A percentile compares a stretch with the other conserved stretches of the same genome.
phyloP scores from a whole-genome alignment of 2,329 filamentous ascomycete genomes.

The Aquanectria penicillioides region DNA sequence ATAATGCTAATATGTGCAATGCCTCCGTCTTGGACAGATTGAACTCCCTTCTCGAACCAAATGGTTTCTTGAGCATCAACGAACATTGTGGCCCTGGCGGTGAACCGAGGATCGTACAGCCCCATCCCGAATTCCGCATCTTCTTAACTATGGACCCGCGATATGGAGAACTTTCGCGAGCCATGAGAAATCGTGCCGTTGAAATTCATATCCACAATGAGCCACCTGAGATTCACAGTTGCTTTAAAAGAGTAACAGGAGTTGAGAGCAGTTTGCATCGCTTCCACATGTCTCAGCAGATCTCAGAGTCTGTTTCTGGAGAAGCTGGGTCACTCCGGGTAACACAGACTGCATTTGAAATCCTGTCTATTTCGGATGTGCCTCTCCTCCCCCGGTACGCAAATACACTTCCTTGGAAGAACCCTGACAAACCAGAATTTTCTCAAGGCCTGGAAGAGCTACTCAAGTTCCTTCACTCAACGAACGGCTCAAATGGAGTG shows the following conservation, averaged over 20 bases:
- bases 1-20: conserved; percentile 97
- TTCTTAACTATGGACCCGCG: conserved; percentile 94
- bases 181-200: conserved; percentile 94
- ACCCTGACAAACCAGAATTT: conserved; percentile 11
- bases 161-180: conserved; percentile 92
- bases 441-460: conserved; percentile 35
- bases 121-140: conserved; percentile 88
- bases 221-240: conserved; percentile 45
- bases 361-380: conserved; percentile 59
- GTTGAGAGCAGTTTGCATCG: conserved; percentile 62
- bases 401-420: conserved; percentile 33
- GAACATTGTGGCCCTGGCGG: conserved; percentile 89
- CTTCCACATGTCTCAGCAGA: conserved; percentile 52
- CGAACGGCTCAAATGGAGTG: conserved; percentile 42
- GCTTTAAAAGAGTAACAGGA: conserved; percentile 53
- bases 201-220: conserved; percentile 80
- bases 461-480: conserved; percentile 46
- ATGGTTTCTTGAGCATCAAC: conserved; percentile 89
- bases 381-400: conserved; percentile 49
- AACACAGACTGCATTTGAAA: conserved; percentile 54
- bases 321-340: conserved; percentile 37
- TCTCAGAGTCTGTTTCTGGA: conserved; percentile 41
- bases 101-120: conserved; percentile 79
- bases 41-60: conserved; percentile 92
- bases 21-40: conserved; percentile 93